A percentile compares a stretch with the other conserved stretches of the same genome.
Evolutionary conservation across 2,329 filamentous ascomycete genomes (phyloP).

Genomic region (Colletotrichum sp.): DNA sequence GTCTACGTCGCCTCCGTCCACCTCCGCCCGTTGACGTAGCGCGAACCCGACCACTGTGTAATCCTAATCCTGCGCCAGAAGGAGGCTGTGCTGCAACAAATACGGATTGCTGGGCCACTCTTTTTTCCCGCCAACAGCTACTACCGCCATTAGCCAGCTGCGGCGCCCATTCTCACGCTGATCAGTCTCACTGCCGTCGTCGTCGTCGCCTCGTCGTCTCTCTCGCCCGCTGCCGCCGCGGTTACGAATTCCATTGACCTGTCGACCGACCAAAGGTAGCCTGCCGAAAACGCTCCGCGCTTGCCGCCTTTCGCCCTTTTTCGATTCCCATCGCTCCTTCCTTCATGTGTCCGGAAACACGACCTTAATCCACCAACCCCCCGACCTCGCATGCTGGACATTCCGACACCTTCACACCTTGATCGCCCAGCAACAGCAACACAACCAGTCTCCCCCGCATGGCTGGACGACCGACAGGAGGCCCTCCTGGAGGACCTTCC

Average conservation of each 20-base stretch:
- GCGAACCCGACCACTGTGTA: constrained; percentile 14
- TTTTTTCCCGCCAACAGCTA: constrained; percentile 15
- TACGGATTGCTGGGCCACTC: constrained; percentile 22
- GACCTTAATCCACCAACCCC: background rate
- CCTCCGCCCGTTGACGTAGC: constrained; percentile 19
- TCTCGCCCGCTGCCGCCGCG: background rate
- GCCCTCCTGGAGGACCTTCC: constrained; percentile 54
- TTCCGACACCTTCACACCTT: constrained; percentile 28
- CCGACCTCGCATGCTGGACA: constrained; percentile 34
- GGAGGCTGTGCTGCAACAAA: constrained; percentile 31
- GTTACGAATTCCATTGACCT: background rate
- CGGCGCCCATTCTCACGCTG: background rate
- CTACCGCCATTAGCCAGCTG: background rate
- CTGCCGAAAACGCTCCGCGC: background rate
- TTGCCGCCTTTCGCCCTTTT: background rate
- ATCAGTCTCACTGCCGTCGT: background rate
- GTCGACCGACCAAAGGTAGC: constrained; percentile 2
- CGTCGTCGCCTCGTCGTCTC: background rate
- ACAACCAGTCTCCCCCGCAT: constrained; percentile 54
- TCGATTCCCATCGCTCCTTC: constrained; percentile 10
- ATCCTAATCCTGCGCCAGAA: constrained; percentile 27
- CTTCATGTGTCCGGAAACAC: constrained; percentile 13
- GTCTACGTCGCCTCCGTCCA: background rate
- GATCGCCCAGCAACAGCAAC: constrained; percentile 25
- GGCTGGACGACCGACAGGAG: constrained; percentile 60